Percentiles rank a stretch among this genome's conserved stretches.
phyloP scores from a whole-genome alignment of 2,329 filamentous ascomycete genomes.

The Davidsoniella australis region DNA sequence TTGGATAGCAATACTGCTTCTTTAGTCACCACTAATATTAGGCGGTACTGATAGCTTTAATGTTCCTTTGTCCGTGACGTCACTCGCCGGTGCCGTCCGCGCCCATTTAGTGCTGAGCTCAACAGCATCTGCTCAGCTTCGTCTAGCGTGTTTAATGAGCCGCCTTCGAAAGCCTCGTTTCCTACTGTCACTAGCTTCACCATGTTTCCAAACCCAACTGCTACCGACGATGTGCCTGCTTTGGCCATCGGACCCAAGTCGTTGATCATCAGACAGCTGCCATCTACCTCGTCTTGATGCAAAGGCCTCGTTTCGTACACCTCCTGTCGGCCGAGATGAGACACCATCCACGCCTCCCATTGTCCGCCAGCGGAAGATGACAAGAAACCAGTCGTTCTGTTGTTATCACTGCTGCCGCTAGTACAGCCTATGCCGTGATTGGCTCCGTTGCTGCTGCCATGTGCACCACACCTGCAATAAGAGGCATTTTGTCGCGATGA shows the following conservation, averaged over 20 bases:
- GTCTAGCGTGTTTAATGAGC: slow-evolving; percentile 17
- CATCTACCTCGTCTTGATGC: slow-evolving; percentile 23
- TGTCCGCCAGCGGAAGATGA: slow-evolving; percentile 1
- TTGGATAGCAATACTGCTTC: no score
- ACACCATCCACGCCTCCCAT: slow-evolving; percentile 40
- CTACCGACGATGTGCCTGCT: slow-evolving; percentile 48
- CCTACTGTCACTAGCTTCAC: slow-evolving; percentile 55
- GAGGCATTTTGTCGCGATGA: background rate
- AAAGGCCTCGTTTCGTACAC: slow-evolving; percentile 30
- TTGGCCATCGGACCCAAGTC: slow-evolving; percentile 46
- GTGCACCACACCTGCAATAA: background rate
- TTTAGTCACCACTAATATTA: no score
- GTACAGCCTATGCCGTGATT: no score
- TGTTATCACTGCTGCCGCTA: slow-evolving; percentile 12
- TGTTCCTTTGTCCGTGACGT: background rate
- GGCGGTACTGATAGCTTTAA: background rate
- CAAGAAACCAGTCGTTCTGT: slow-evolving; percentile 19
- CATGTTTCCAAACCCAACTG: slow-evolving; percentile 53
- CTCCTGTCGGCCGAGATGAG: slow-evolving; percentile 27
- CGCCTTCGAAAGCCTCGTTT: slow-evolving; percentile 41
- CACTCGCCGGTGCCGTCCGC: background rate
- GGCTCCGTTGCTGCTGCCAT: no score
- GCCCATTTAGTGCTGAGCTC: no score
- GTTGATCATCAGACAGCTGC: slow-evolving; percentile 44
- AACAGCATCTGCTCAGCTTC: background rate